These are phyloP conservation scores for Microcos paniculata DNA, from an alignment of 345 rosid species.

Conservation along the genomic window DNA sequence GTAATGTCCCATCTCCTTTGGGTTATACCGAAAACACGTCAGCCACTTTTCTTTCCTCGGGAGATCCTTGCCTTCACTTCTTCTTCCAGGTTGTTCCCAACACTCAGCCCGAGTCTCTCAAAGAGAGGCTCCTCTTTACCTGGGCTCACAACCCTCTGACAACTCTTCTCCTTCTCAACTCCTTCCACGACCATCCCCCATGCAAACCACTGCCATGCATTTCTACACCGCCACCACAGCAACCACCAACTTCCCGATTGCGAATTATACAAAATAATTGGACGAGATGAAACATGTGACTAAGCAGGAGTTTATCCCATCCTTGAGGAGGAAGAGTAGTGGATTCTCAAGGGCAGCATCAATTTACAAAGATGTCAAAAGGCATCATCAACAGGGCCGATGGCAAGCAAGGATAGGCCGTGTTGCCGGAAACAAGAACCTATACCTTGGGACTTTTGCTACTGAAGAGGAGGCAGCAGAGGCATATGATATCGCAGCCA, in stretches of 20 bases:
- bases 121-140: no score
- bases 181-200: no score
- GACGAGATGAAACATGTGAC: constrained; percentile 90
- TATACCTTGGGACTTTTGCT: constrained; percentile 94
- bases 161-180: no score
- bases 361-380: constrained; percentile 92
- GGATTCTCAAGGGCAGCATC: constrained; percentile 99
- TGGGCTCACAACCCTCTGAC: no score
- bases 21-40: no score
- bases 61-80: no score
- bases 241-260: constrained; percentile 87
- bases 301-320: constrained; percentile 94
- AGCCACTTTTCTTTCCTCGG: no score
- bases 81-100: no score
- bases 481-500: constrained; percentile 95
- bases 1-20: no score
- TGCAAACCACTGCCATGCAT: no score
- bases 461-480: constrained; percentile 99
- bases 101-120: no score
- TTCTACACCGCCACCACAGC: no score
- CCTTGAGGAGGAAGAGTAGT: constrained; percentile 95
- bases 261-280: constrained; percentile 64
- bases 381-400: constrained; percentile 99
- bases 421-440: constrained; percentile 95
- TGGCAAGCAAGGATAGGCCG: constrained; percentile 99